Evolutionary conservation across 2,329 filamentous ascomycete species (phyloP).

Genomic region (Nakataea oryzae): DNA sequence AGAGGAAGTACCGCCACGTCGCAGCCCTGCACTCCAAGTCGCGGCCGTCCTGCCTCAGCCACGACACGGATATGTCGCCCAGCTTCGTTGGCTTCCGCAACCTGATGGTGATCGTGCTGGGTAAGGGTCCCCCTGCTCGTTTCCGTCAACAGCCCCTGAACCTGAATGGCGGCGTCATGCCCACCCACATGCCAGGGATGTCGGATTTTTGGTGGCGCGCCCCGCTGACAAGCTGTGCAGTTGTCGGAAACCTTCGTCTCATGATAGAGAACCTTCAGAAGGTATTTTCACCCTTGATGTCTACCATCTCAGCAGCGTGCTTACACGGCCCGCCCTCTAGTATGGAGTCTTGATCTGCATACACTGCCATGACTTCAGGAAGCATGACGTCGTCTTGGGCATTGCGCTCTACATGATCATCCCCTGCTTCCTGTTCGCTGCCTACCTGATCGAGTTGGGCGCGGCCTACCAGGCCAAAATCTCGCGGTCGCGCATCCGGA

Average conservation of each 20-base stretch:
- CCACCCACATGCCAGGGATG: neutral
- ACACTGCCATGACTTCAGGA: constrained; percentile 77
- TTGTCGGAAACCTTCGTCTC: constrained; percentile 85
- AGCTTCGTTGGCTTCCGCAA: constrained; percentile 94
- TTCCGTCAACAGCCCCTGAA: neutral
- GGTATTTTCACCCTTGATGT: constrained; percentile 31
- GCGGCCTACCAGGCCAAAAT: constrained; percentile 71
- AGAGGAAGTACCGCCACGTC: constrained; percentile 80
- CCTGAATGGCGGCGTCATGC: constrained; percentile 1
- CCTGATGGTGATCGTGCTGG: constrained; percentile 85
- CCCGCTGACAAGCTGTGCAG: constrained; percentile 26
- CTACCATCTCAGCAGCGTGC: neutral
- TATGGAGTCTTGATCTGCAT: constrained; percentile 94
- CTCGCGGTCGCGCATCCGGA: constrained; percentile 43
- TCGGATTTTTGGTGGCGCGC: neutral
- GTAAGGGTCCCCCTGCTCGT: constrained; percentile 33
- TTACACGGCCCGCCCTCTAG: constrained; percentile 30
- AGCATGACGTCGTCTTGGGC: constrained; percentile 66
- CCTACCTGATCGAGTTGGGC: constrained; percentile 78
- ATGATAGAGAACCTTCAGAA: constrained; percentile 97
- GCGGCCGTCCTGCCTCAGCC: constrained; percentile 73
- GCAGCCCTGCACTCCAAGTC: constrained; percentile 69
- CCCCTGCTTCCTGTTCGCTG: constrained; percentile 81
- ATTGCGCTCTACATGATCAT: constrained; percentile 75
- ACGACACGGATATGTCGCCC: constrained; percentile 63